Conservation (phyloP, 1,284 basidiomycete species). For the Heterobasidion parviporum region DNA sequence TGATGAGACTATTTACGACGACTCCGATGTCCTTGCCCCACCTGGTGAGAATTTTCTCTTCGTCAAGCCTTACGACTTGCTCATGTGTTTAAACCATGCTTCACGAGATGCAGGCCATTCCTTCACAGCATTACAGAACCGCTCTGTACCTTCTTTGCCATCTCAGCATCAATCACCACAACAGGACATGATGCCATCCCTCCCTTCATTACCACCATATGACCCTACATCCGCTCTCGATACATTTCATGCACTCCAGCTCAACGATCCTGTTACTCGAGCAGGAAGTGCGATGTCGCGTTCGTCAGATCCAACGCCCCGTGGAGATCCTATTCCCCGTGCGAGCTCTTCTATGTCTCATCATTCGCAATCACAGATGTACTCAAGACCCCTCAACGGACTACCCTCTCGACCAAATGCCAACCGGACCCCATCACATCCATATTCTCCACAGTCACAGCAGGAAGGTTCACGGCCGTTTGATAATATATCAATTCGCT, state of each 20-base stretch:
- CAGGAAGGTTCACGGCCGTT: not conserved
- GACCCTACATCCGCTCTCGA: slow-evolving; percentile 39
- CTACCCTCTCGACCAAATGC: not conserved
- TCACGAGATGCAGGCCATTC: not conserved
- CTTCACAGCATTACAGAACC: slow-evolving; percentile 23
- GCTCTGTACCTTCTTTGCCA: slow-evolving; percentile 31
- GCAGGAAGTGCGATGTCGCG: slow-evolving; percentile 3
- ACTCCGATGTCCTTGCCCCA: not conserved
- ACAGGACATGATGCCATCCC: slow-evolving; percentile 22
- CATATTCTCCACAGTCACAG: not conserved
- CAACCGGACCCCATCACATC: slow-evolving; percentile 5
- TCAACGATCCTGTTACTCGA: slow-evolving; percentile 29
- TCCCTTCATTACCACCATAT: slow-evolving; percentile 22
- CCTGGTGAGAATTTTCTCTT: not conserved
- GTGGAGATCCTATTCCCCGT: slow-evolving; percentile 32
- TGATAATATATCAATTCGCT: not conserved
- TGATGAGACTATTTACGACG: not conserved
- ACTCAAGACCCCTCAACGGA: slow-evolving; percentile 15
- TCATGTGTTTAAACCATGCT: not conserved
- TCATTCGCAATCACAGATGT: slow-evolving; percentile 18
- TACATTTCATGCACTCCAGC: slow-evolving; percentile 37
- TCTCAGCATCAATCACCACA: slow-evolving; percentile 21
- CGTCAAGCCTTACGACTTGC: not conserved
- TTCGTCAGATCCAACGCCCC: not conserved
- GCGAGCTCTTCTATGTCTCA: slow-evolving; percentile 47